These are phyloP conservation scores for Lachnum nothofagi DNA, from an alignment of 2,329 filamentous ascomycete species.

Conservation along the genomic window DNA sequence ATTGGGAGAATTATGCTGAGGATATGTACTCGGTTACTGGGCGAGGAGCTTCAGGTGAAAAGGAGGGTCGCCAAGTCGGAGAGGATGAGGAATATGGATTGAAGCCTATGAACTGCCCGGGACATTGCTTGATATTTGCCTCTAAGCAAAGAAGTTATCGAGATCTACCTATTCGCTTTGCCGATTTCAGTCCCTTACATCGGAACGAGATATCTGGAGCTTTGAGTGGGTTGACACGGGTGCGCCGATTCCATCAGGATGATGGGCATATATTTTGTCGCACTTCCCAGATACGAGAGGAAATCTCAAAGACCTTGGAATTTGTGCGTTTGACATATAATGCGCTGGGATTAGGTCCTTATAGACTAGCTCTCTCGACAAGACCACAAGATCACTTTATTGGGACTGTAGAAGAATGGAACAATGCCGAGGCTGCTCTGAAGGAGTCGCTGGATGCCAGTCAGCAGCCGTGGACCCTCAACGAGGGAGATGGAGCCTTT, in stretches of 20 bases:
- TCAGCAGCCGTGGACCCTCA: constrained; percentile 66
- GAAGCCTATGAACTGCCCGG: constrained; percentile 92
- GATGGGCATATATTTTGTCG: constrained; percentile 89
- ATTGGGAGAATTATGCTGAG: constrained; percentile 84
- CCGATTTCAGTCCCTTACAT: constrained; percentile 83
- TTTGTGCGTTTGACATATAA: constrained; percentile 70
- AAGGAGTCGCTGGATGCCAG: constrained; percentile 57
- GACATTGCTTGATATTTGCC: constrained; percentile 79
- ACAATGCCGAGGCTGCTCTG: constrained; percentile 62
- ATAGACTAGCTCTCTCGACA: constrained; percentile 73
- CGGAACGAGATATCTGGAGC: constrained; percentile 81
- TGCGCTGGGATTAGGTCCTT: constrained; percentile 65
- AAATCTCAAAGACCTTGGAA: constrained; percentile 68
- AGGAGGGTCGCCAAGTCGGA: constrained; percentile 40
- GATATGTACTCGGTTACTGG: constrained; percentile 83
- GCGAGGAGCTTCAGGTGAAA: constrained; percentile 26
- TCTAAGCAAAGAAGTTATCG: constrained; percentile 69
- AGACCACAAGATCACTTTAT: constrained; percentile 73
- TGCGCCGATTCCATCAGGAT: constrained; percentile 84
- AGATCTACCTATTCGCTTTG: constrained; percentile 76
- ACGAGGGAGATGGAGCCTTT: constrained; percentile 80
- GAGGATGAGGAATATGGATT: constrained; percentile 71
- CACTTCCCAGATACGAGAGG: constrained; percentile 66
- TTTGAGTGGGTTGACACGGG: constrained; percentile 74
- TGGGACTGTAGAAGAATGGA: constrained; percentile 65